These are phyloP conservation scores for Ophiobolus disseminans DNA, from an alignment of 2,329 filamentous ascomycete species.

Conservation along the genomic window DNA sequence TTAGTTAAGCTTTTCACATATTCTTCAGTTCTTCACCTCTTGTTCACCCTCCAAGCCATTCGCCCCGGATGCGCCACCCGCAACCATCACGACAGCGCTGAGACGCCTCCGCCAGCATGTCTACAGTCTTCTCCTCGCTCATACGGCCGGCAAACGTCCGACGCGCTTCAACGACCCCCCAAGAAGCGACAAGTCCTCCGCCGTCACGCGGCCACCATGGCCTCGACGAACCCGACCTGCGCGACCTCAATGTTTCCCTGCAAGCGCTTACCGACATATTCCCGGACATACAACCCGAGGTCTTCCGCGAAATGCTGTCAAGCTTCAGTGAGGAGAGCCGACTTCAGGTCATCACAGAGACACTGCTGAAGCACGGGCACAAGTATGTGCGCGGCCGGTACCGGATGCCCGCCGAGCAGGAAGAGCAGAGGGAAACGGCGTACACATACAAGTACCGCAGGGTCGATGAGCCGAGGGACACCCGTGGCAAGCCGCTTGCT, in stretches of 20 bases:
- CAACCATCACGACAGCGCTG: slow-evolving; percentile 8
- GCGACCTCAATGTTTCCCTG: slow-evolving; percentile 73
- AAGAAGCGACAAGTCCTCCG: slow-evolving; percentile 11
- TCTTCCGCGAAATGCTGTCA: slow-evolving; percentile 80
- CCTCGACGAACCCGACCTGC: slow-evolving; percentile 66
- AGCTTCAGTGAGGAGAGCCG: slow-evolving; percentile 79
- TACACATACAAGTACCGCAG: slow-evolving; percentile 45
- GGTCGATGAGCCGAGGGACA: slow-evolving; percentile 38
- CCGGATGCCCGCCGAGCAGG: slow-evolving; percentile 44
- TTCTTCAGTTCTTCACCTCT: neutral
- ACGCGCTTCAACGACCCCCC: slow-evolving; percentile 18
- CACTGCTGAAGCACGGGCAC: slow-evolving; percentile 73
- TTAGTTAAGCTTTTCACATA: slow-evolving; percentile 11
- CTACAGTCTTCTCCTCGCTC: slow-evolving; percentile 47
- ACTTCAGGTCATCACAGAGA: slow-evolving; percentile 77
- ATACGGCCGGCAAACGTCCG: slow-evolving; percentile 35
- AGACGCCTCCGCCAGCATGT: slow-evolving; percentile 29
- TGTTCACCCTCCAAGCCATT: neutral
- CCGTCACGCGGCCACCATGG: slow-evolving; percentile 16
- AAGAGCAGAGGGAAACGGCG: slow-evolving; percentile 43
- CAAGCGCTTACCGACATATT: slow-evolving; percentile 74
- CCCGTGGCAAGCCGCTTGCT: slow-evolving; percentile 55
- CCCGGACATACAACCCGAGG: slow-evolving; percentile 80
- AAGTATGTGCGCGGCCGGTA: slow-evolving; percentile 74
- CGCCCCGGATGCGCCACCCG: slow-evolving; percentile 11